Evolutionary conservation across 345 rosid genomes (phyloP), one percentile per base, ranked within the genome.

Genomic region (Populus simonii): DNA sequence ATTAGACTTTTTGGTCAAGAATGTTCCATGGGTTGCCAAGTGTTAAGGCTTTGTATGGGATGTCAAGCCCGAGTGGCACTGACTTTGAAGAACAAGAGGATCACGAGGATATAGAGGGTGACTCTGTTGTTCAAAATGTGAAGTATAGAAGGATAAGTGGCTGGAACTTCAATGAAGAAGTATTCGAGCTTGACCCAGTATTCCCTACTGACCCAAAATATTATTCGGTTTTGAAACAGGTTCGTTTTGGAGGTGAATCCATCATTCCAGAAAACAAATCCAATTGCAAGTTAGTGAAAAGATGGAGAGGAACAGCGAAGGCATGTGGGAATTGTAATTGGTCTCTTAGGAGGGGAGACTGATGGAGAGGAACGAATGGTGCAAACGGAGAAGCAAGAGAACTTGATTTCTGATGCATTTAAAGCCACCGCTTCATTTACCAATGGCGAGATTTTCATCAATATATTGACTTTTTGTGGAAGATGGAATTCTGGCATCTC

Each of bases 111-210:
- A 27, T 8, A 29, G 82, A 43, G 12, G 61, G 72, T 57, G 67
- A 61, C n/a, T 3, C 20, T 12, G 75, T 13, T 31, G 55, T 31
- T 47, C 67, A 74, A 12, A 61, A 43, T 22, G 87, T 74, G 70
- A 93, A 86, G 86, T 84, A 79, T 22, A 89, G 98, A 72, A 93
- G 99, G 80, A 90, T 93, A 47, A 91, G 99, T 55, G 98, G 96
- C 15, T 93, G 99, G 99, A 93, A 92, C 41, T 95, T 93, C 82
- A 85, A 91, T 17, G 91, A 90, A 82, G 91, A 90, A 11, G 94
- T 82, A 4, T 89, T 93, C 39, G 83, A 93, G 73, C 89, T 93
- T 22, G 91, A 92, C 74, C 98, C 96, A 20, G 88, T 93, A 36
- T 95, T 90, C 80, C 95, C 94, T 5, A 33, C 59, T 1, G 90